Evolutionary conservation across 2,329 filamentous ascomycete genomes (phyloP).

Genomic region (Fusarium sp.): DNA sequence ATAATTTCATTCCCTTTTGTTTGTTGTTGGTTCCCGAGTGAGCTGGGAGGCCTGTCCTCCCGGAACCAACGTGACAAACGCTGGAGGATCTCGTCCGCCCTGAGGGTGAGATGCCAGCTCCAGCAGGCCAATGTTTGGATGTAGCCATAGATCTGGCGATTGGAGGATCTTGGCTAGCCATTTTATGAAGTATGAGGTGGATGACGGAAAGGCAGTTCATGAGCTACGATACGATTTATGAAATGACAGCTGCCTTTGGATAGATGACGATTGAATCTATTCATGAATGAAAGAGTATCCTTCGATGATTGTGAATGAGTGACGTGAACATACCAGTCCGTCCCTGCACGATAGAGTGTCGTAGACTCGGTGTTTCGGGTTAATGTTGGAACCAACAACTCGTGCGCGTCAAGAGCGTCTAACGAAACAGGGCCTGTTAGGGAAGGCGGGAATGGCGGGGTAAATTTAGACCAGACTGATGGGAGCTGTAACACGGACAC

Average conservation of each 20-base stretch:
- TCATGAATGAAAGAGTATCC: constrained; percentile 42
- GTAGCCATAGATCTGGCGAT: constrained; percentile 47
- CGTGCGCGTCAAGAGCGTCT: neutral
- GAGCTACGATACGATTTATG: constrained; percentile 34
- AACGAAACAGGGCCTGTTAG: constrained; percentile 14
- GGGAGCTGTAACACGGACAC: neutral
- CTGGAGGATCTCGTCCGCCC: constrained; percentile 39
- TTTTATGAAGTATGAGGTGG: constrained; percentile 40
- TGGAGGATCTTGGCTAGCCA: constrained; percentile 50
- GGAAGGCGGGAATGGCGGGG: constrained; percentile 33
- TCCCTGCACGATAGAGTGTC: neutral
- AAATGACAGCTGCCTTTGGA: constrained; percentile 44
- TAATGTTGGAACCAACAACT: neutral
- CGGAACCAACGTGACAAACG: constrained; percentile 34
- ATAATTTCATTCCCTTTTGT: constrained; percentile 43
- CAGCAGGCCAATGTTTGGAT: constrained; percentile 42
- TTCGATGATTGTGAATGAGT: neutral
- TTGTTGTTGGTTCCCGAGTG: constrained; percentile 47
- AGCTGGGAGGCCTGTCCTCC: constrained; percentile 33
- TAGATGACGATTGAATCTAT: constrained; percentile 69
- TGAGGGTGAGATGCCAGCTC: constrained; percentile 41
- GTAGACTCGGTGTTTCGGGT: constrained; percentile 6
- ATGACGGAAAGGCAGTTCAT: constrained; percentile 39
- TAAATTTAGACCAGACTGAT: constrained; percentile 14
- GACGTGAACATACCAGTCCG: neutral